phyloP scores from a whole-genome alignment of 2,329 filamentous ascomycete species.

The Monosporascus sp. region DNA sequence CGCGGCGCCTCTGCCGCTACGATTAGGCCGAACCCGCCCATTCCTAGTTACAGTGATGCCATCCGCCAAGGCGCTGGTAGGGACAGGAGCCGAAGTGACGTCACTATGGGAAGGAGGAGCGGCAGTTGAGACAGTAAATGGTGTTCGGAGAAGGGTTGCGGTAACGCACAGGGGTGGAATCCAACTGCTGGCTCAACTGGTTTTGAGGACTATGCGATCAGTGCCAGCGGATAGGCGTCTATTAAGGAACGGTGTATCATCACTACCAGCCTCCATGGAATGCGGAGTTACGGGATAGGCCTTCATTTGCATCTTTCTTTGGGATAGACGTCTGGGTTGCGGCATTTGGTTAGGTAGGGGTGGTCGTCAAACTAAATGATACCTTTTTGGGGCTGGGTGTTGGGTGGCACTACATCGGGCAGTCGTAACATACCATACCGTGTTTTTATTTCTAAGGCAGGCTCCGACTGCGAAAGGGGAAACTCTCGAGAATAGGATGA shows the following conservation, averaged over 20 bases:
- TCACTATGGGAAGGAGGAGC: slow-evolving; percentile 19
- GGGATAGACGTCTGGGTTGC: not conserved
- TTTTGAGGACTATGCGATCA: not conserved
- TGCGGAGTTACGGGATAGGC: not conserved
- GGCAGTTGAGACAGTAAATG: slow-evolving; percentile 4
- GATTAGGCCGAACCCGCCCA: slow-evolving; percentile 52
- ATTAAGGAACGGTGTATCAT: not conserved
- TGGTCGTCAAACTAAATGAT: not conserved
- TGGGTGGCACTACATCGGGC: too few relatives aligned
- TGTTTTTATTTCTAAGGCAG: not conserved
- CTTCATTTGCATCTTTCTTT: not conserved
- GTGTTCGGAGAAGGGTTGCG: not conserved
- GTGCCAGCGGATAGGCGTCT: not conserved
- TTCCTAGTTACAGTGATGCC: slow-evolving; percentile 78
- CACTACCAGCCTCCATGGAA: not conserved
- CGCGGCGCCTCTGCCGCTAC: slow-evolving; percentile 46
- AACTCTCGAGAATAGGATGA: too few relatives aligned
- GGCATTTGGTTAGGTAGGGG: not conserved
- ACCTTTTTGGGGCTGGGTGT: not conserved
- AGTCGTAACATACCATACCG: too few relatives aligned
- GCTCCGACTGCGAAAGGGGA: not conserved
- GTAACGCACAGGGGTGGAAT: not conserved
- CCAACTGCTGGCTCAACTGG: not conserved
- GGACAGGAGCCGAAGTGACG: slow-evolving; percentile 39
- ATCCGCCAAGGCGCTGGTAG: slow-evolving; percentile 50